These are phyloP conservation scores for Chamaecrista fasciculata DNA, from an alignment of 306 rosid species.

Conservation along the genomic window DNA sequence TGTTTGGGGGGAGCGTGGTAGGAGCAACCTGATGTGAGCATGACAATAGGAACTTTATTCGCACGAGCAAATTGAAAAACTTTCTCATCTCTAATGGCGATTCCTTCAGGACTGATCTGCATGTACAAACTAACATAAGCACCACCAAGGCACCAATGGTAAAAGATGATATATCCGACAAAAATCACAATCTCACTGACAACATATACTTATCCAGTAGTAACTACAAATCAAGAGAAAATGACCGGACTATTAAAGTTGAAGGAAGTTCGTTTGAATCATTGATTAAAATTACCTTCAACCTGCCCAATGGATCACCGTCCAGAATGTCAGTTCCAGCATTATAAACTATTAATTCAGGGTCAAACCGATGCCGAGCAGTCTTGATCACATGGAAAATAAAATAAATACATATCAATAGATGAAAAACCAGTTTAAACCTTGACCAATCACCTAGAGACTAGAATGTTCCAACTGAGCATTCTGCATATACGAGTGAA, in stretches of 20 bases:
- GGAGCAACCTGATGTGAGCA: constrained; percentile 85
- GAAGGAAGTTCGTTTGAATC: constrained; percentile 25
- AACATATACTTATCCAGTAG: not conserved
- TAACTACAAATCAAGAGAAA: constrained; percentile 15
- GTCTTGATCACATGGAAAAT: constrained; percentile 42
- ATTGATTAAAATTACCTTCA: constrained; percentile 57
- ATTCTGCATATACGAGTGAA: not conserved
- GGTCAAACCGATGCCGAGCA: constrained; percentile 58
- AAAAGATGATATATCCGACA: constrained; percentile 23
- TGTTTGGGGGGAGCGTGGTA: not conserved
- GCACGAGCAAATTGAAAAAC: constrained; percentile 75
- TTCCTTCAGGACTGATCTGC: constrained; percentile 89
- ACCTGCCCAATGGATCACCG: constrained; percentile 86
- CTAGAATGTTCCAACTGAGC: not conserved
- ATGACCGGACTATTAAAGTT: constrained; percentile 18
- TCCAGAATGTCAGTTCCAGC: constrained; percentile 97
- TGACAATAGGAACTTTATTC: constrained; percentile 77
- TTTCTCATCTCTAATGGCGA: constrained; percentile 78
- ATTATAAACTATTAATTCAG: constrained; percentile 78
- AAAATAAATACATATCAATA: not conserved
- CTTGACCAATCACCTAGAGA: not conserved
- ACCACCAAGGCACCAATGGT: not conserved
- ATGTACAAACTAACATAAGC: constrained; percentile 27
- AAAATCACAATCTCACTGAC: not conserved
- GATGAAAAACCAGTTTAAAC: not conserved